Conservation (phyloP, 306 rosid genomes). For the Rosa lucieae region DNA sequence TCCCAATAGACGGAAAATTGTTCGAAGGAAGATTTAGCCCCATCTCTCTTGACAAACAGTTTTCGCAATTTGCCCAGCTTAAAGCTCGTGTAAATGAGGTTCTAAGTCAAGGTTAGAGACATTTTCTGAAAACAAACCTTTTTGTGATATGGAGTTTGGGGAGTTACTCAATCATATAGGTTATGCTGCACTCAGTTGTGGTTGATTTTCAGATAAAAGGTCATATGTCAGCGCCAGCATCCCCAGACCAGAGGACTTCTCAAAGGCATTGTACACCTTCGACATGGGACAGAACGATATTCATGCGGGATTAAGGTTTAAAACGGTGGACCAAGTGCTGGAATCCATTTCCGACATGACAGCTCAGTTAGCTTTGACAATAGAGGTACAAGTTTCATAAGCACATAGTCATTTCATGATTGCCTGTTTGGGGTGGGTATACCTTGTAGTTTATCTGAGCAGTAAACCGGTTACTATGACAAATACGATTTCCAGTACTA, state of each 20-base stretch:
- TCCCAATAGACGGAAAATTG: conserved; percentile 16
- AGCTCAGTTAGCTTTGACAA: conserved; percentile 5
- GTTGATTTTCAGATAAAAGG: conserved; percentile 16
- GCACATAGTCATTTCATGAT: neutral
- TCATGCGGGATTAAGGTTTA: neutral
- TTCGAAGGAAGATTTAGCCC: conserved; percentile 26
- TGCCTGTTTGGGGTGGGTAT: neutral
- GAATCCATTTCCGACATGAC: conserved; percentile 16
- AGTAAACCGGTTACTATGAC: neutral
- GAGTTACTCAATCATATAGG: neutral
- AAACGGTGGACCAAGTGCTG: conserved; percentile 16
- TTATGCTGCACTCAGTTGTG: neutral
- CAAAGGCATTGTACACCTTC: conserved; percentile 26
- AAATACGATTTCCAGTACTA: neutral
- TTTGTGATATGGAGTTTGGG: neutral
- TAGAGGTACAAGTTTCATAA: conserved; percentile 4
- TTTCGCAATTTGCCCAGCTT: conserved; percentile 21
- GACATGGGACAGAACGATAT: conserved; percentile 32
- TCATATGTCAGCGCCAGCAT: neutral
- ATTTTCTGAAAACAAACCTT: neutral
- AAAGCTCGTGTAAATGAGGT: conserved; percentile 17
- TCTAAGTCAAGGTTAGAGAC: conserved; percentile 15
- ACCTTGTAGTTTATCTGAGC: neutral
- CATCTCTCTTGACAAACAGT: conserved; percentile 21
- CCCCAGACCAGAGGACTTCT: conserved; percentile 22